phyloP scores from a whole-genome alignment of 1,139 yeast genomes.

The Sugiyamaella japonica region DNA sequence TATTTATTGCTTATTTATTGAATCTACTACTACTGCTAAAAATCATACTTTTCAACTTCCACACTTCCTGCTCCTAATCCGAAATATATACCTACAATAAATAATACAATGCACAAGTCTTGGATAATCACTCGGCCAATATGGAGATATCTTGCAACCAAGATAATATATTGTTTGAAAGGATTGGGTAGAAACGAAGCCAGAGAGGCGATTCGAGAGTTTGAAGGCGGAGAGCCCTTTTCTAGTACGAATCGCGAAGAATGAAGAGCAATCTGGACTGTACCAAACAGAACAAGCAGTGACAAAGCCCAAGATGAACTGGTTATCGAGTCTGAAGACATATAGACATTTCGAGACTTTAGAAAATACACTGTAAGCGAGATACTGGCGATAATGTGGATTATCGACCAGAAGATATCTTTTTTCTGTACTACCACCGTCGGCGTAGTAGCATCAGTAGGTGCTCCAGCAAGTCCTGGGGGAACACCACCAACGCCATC shows the following conservation, averaged over 20 bases:
- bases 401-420: constrained; percentile 31
- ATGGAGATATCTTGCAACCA: constrained; percentile 34
- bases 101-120: constrained; percentile 37
- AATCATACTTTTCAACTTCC: background rate
- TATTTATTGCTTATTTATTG: background rate
- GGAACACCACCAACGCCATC: background rate
- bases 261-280: constrained; percentile 37
- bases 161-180: constrained; percentile 32
- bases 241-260: constrained; percentile 39
- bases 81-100: constrained; percentile 34
- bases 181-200: constrained; percentile 38
- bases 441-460: background rate
- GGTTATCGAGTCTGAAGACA: constrained; percentile 1
- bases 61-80: constrained; percentile 10
- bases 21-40: background rate
- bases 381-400: constrained; percentile 32
- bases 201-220: constrained; percentile 30
- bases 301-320: constrained; percentile 9
- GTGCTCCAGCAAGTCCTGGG: background rate
- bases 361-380: constrained; percentile 22
- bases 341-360: background rate
- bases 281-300: constrained; percentile 36
- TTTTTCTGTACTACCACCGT: background rate
- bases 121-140: constrained; percentile 32
- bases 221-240: constrained; percentile 33